A percentile compares a stretch with the other conserved stretches of the same genome.
Conservation (phyloP, 2,329 filamentous ascomycete genomes). For the Pyricularia pennisetigena region DNA sequence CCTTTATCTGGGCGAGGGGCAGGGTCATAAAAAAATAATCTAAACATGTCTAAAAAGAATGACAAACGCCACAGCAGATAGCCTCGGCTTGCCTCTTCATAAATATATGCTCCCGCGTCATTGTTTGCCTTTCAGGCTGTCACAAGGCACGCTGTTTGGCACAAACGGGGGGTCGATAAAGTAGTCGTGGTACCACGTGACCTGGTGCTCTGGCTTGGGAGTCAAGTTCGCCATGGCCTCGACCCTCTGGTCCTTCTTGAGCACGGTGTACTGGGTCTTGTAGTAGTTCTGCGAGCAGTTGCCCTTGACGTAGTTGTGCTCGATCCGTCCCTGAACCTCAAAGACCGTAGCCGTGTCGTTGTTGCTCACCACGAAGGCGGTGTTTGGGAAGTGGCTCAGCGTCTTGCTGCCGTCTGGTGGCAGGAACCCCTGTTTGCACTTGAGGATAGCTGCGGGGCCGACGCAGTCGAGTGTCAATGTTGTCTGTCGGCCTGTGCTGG, state of each 20-base stretch:
- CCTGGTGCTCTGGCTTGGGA: not conserved
- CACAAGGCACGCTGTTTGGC: not conserved
- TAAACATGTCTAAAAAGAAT: no score
- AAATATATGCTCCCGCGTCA: not conserved
- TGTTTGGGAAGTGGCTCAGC: constrained; percentile 1
- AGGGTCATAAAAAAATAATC: not conserved
- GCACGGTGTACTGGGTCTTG: constrained; percentile 2
- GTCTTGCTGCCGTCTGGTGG: constrained; percentile 3
- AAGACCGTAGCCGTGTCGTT: not conserved
- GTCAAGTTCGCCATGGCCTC: not conserved
- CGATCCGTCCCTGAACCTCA: constrained; percentile 2
- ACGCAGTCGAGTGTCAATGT: not conserved
- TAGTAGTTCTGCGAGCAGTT: constrained; percentile 3
- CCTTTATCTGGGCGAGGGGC: not conserved
- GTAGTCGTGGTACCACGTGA: constrained; percentile 2
- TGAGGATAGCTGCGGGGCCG: not conserved
- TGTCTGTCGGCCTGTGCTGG: not conserved
- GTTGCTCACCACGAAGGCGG: constrained; percentile 1
- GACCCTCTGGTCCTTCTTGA: not conserved
- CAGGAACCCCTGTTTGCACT: constrained; percentile 4
- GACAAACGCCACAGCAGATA: no score
- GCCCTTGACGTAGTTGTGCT: constrained; percentile 4
- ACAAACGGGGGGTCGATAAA: not conserved
- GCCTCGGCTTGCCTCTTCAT: no score
- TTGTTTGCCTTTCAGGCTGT: not conserved